Base-by-base conservation (phyloP, 2,329 filamentous ascomycete species). In the Fusarium sororula region DNA sequence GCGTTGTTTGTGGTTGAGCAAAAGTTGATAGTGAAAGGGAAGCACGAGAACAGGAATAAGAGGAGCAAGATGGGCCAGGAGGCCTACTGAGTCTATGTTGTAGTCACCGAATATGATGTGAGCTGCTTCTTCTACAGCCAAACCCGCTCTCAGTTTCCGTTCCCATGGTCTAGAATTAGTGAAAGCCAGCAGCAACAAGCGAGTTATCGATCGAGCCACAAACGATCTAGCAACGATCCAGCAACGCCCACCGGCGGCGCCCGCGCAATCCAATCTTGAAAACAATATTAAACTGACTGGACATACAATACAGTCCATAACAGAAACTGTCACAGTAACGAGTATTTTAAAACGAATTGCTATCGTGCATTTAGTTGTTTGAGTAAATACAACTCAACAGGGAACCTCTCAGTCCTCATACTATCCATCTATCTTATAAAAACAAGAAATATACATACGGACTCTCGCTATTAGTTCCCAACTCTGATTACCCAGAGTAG, bases 171-270 rank as follows among this genome's bases (percentile, higher is more conserved):
- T 28, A 61, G 55, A 59, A 65, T 62, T 55, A 48, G 48, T 50
- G 63, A 32, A 68, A 68, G 67, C 53, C 65, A 74, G 55, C 58
- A 58, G 59, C 70, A 63, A 39, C 55, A 67, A 71, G 57, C 63
- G 53, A 71, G 63, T 55, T 74, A 74, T 74, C 51, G 55, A 74
- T 74, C 67, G 68, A 50, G 65, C 63, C 68, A 74, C 63, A 57
- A 68, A 66, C 72, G 72, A 75, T 74, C 71, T 62, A 74, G 68
- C 72, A 74, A 74, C 72, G 72, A 74, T 74, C 63, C 71, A 74
- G 71, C 59, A 74, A 74, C 72, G 68, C 63, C 68, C 47, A 74
- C 44, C 68, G 57, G 69, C 48, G 63, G 47, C 68, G 67, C 67
- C 67, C 57, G 53, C 30, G 56, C 63, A 74, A 69, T 75, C 71